Base-by-base conservation (phyloP, 257 asterid species). In the Rehmannia glutinosa region DNA sequence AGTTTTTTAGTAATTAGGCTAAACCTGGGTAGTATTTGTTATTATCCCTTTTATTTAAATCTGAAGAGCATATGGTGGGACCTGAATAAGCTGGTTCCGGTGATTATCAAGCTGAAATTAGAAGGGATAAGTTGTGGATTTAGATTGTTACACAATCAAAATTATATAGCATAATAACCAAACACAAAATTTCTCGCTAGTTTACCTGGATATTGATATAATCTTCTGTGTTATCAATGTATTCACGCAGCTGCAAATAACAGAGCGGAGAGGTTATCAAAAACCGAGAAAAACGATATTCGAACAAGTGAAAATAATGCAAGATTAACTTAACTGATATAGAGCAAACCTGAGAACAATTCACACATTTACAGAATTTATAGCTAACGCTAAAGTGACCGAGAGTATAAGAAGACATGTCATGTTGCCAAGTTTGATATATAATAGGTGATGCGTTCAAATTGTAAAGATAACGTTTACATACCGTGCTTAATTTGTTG, bases 31-130 rank as follows among this genome's bases (percentile, higher is more conserved):
- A 30, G 3, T 30, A 30, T 30, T 30, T 30, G 6, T 30, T 30
- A 30, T 30, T 30, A 30, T 30, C 6, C 3, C 6, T 30, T 23
- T 57, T 36, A 11, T 36, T 39, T 10, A 17, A 30, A 20, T 49
- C 27, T 11, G 24, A 32, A 51, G 57, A 6, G 33, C 33, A 24
- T 52, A 52, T 32, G 28, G 65, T n/a, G 13, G 30, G 16, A 92
- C 98, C 97, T 92, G 98, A 74, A 92, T 92, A 64, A 90, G 95
- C 81, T 92, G 98, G 71, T 92, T 92, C 57, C 98, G 89, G 61
- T 87, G 98, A 81, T 92, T 89, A 74, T 92, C 98, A 43, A 92
- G 98, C 96, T 92, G 95, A 62, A 64, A 77, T 9, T 35, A 68
- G 19, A 8, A 3, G 21, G 23, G 28, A 67, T 11, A 13, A 32